Percentiles rank a stretch among this genome's conserved stretches.
These are phyloP conservation scores for Raddia guianensis DNA, from an alignment of 176 grass and related monocot genomes.

Conservation along the genomic window DNA sequence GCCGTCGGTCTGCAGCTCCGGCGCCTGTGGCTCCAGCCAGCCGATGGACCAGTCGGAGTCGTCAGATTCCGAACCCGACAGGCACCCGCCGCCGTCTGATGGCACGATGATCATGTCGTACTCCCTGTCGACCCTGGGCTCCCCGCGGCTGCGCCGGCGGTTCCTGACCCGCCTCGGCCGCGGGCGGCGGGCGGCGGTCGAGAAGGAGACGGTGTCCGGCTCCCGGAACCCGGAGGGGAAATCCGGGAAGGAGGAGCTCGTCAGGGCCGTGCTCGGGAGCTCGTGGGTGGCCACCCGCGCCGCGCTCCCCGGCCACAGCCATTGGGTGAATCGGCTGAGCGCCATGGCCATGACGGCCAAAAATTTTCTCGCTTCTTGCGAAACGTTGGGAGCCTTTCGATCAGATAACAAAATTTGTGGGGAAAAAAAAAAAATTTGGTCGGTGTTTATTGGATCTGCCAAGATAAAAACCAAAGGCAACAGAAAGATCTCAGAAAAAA, in stretches of 20 bases:
- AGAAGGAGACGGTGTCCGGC: slow-evolving; percentile 47
- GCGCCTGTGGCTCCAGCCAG: slow-evolving; percentile 69
- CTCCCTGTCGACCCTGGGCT: slow-evolving; percentile 65
- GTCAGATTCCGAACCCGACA: slow-evolving; percentile 71
- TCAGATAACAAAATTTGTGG: slow-evolving; percentile 43
- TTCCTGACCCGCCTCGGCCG: slow-evolving; percentile 40
- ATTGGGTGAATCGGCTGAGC: slow-evolving; percentile 54
- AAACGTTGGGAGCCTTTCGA: neutral
- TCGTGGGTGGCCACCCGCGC: slow-evolving; percentile 37
- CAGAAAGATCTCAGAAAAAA: slow-evolving; percentile 12
- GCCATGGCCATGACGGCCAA: slow-evolving; percentile 41
- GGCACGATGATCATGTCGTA: slow-evolving; percentile 80
- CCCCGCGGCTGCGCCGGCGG: slow-evolving; percentile 48
- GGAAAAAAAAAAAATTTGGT: slow-evolving; percentile 34
- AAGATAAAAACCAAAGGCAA: slow-evolving; percentile 5
- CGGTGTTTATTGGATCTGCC: slow-evolving; percentile 44
- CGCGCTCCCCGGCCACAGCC: slow-evolving; percentile 49
- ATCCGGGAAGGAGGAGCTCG: slow-evolving; percentile 47
- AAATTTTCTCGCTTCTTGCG: neutral
- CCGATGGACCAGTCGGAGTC: slow-evolving; percentile 88
- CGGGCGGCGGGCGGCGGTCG: slow-evolving; percentile 14
- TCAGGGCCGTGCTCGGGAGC: slow-evolving; percentile 28
- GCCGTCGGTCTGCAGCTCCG: slow-evolving; percentile 59
- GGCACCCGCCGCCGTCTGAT: slow-evolving; percentile 68
- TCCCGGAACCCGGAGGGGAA: slow-evolving; percentile 59